These are phyloP conservation scores for Sisymbrium altissimum DNA, from an alignment of 345 rosid genomes.

Conservation along the genomic window DNA sequence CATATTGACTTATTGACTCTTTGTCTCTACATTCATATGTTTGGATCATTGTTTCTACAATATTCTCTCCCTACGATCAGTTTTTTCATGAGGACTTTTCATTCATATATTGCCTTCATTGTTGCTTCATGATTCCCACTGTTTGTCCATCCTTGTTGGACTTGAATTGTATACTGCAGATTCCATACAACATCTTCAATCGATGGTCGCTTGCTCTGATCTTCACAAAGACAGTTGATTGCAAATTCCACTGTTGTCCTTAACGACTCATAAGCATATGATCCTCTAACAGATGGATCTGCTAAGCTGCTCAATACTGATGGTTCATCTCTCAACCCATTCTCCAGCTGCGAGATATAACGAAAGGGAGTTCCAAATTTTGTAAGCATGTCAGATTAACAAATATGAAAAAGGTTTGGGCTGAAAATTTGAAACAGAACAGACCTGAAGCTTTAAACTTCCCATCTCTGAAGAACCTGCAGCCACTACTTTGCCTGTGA, in stretches of 20 bases:
- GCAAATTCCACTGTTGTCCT: slow-evolving; percentile 69
- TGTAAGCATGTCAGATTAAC: background rate
- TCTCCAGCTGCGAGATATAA: slow-evolving; percentile 47
- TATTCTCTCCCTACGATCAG: background rate
- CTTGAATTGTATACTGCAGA: slow-evolving; percentile 80
- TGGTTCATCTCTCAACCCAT: slow-evolving; percentile 53
- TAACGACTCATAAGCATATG: slow-evolving; percentile 76
- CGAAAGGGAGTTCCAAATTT: background rate
- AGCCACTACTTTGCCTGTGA: slow-evolving; percentile 53
- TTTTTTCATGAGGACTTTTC: background rate
- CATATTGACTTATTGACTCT: background rate
- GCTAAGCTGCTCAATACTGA: slow-evolving; percentile 40
- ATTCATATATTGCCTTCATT: slow-evolving; percentile 20
- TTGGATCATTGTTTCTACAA: background rate
- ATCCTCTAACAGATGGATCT: slow-evolving; percentile 63
- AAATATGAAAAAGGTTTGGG: background rate
- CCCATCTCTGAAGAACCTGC: slow-evolving; percentile 48
- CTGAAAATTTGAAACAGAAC: background rate
- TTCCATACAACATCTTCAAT: slow-evolving; percentile 90
- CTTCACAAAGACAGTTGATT: slow-evolving; percentile 61
- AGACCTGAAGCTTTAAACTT: slow-evolving; percentile 53
- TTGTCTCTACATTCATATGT: background rate
- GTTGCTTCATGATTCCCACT: slow-evolving; percentile 51
- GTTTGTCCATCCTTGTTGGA: slow-evolving; percentile 81
- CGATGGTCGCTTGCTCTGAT: slow-evolving; percentile 56